phyloP scores from a whole-genome alignment of 176 grass and related monocot species.

The Oryza glumipatula region DNA sequence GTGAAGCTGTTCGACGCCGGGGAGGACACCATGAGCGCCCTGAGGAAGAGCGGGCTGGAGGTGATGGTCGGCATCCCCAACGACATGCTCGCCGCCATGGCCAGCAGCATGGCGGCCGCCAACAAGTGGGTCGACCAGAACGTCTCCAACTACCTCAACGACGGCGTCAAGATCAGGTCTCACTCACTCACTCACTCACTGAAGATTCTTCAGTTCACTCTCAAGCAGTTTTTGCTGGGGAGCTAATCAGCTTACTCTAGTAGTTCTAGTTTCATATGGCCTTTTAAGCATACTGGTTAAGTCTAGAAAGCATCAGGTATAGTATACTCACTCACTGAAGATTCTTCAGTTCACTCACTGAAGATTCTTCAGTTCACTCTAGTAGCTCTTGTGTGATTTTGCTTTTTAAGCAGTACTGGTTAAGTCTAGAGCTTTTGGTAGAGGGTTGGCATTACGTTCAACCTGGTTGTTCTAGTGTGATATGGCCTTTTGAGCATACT shows the following conservation, averaged over 20 bases:
- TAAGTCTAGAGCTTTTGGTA: background rate
- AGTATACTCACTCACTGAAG: conserved; percentile 40
- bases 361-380: conserved; percentile 3
- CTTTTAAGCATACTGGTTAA: background rate
- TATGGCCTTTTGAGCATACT: background rate
- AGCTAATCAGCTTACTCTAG: background rate
- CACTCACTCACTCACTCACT: background rate
- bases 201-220: conserved; percentile 8
- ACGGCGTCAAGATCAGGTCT: conserved; percentile 87
- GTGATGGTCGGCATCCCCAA: conserved; percentile 99
- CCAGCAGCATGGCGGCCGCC: conserved; percentile 66
- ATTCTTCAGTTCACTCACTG: background rate
- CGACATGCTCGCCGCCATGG: conserved; percentile 68
- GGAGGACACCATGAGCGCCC: conserved; percentile 81
- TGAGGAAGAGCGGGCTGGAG: conserved; percentile 91
- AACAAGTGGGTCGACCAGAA: conserved; percentile 89
- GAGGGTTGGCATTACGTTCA: no score
- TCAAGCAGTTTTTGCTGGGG: background rate
- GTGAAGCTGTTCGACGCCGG: conserved; percentile 97
- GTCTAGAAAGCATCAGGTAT: conserved; percentile 61
- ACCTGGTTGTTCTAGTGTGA: no score
- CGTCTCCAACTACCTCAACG: conserved; percentile 68
- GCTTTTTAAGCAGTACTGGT: background rate
- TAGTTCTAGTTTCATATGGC: background rate
- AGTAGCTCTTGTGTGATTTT: background rate